A percentile compares a stretch with the other conserved stretches of the same genome.
Evolutionary conservation across 345 rosid genomes (phyloP).

Genomic region (Isatis tinctoria): DNA sequence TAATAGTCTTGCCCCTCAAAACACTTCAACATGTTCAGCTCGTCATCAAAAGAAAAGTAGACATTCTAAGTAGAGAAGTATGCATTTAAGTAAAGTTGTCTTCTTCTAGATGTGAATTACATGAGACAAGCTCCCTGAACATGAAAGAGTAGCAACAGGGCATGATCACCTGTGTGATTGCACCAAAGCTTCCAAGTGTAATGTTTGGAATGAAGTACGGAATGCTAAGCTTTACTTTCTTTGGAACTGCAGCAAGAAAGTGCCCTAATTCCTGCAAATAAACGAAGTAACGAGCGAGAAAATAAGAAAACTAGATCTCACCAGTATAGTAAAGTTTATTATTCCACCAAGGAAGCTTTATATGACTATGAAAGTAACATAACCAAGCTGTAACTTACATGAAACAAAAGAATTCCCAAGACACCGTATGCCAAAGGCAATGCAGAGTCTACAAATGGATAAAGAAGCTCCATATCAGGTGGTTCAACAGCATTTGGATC

Average conservation of each 20-base stretch:
- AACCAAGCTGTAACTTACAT: conserved; percentile 45
- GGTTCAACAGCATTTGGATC: conserved; percentile 87
- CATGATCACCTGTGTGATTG: conserved; percentile 77
- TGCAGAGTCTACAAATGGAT: conserved; percentile 90
- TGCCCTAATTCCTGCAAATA: conserved; percentile 81
- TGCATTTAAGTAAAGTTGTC: no score
- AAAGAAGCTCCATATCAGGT: conserved; percentile 80
- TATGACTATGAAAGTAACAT: neutral
- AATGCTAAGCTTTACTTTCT: conserved; percentile 87
- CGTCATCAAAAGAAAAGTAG: neutral
- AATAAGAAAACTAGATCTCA: neutral
- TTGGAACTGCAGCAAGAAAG: conserved; percentile 83
- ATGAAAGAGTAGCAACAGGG: conserved; percentile 1
- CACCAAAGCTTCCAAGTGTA: conserved; percentile 97
- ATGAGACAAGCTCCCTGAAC: neutral
- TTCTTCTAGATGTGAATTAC: neutral
- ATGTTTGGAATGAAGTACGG: conserved; percentile 93
- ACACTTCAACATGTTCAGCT: neutral
- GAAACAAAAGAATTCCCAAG: conserved; percentile 81
- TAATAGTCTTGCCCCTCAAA: neutral
- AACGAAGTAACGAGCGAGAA: neutral
- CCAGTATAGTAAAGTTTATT: neutral
- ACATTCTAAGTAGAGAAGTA: neutral
- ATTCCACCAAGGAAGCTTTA: conserved; percentile 4
- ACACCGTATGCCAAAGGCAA: conserved; percentile 94